Evolutionary conservation across 164 flowering plant genomes (phyloP).

Genomic region (Amborella trichopoda): DNA sequence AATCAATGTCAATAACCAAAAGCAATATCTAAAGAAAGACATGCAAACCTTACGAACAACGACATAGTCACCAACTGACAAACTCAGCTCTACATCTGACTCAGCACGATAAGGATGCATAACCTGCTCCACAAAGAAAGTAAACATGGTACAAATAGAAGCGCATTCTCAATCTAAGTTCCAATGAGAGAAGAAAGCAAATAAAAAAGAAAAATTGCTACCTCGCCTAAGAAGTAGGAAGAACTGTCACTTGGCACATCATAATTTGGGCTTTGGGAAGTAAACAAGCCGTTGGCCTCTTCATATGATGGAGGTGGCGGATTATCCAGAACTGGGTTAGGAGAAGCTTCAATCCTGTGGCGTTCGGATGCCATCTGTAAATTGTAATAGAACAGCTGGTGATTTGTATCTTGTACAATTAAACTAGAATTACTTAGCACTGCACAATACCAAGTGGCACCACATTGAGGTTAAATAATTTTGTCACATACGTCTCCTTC

Average conservation of each 20-base stretch:
- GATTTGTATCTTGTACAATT: too few relatives aligned
- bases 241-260: constrained; percentile 40
- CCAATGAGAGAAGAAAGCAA: not conserved
- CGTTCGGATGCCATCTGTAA: constrained; percentile 69
- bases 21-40: too few relatives aligned
- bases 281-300: constrained; percentile 48
- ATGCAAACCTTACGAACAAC: constrained; percentile 92
- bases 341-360: constrained; percentile 69
- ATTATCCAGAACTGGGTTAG: constrained; percentile 29
- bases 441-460: too few relatives aligned
- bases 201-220: constrained; percentile 5
- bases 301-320: constrained; percentile 72
- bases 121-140: constrained; percentile 31
- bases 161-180: too few relatives aligned
- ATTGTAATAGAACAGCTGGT: too few relatives aligned
- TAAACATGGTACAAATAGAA: not conserved
- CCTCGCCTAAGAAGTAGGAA: constrained; percentile 89
- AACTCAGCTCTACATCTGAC: constrained; percentile 70
- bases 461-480: too few relatives aligned
- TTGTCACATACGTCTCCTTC: constrained; percentile 62
- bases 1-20: too few relatives aligned
- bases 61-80: constrained; percentile 72
- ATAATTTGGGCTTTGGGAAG: constrained; percentile 25
- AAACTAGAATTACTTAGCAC: too few relatives aligned
- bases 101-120: constrained; percentile 65